These are phyloP conservation scores for Hyphopichia wangnamkhiaoensis DNA, from an alignment of 1,139 yeast genomes.

Conservation along the genomic window DNA sequence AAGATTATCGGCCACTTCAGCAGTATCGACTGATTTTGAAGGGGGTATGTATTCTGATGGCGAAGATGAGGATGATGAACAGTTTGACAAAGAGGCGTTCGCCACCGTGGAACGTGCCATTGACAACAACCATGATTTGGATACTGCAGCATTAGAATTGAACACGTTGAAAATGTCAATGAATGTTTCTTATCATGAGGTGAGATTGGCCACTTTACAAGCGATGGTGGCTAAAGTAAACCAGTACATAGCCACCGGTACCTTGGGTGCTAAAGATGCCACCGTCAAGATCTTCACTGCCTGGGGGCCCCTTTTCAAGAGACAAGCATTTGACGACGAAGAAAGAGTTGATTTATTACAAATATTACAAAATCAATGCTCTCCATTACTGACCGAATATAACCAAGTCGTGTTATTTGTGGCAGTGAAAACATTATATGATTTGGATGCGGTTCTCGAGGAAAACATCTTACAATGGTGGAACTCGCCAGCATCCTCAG, in stretches of 20 bases:
- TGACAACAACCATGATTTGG: conserved; percentile 88
- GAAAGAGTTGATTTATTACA: conserved; percentile 77
- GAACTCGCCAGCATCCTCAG: conserved; percentile 48
- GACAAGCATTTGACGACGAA: conserved; percentile 78
- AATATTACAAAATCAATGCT: conserved; percentile 54
- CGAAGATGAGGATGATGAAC: conserved; percentile 65
- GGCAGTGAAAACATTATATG: conserved; percentile 70
- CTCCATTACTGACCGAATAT: conserved; percentile 25
- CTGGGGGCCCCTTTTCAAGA: conserved; percentile 78
- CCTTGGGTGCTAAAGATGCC: conserved; percentile 75
- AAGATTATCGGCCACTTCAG: conserved; percentile 40
- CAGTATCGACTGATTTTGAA: conserved; percentile 44
- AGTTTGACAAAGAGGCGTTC: conserved; percentile 81
- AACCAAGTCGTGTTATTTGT: conserved; percentile 60
- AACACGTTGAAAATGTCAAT: conserved; percentile 96
- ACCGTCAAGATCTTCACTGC: conserved; percentile 68
- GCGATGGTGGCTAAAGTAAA: conserved; percentile 71
- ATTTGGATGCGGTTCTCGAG: conserved; percentile 78
- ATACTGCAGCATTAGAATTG: conserved; percentile 87
- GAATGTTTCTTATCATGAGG: conserved; percentile 94
- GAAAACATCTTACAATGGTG: conserved; percentile 84
- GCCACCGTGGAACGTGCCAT: conserved; percentile 94
- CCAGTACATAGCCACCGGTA: conserved; percentile 73
- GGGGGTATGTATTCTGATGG: conserved; percentile 32
- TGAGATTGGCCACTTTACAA: conserved; percentile 74